Base-by-base conservation (phyloP, 1,284 basidiomycete species). In the Grifola frondosa region DNA sequence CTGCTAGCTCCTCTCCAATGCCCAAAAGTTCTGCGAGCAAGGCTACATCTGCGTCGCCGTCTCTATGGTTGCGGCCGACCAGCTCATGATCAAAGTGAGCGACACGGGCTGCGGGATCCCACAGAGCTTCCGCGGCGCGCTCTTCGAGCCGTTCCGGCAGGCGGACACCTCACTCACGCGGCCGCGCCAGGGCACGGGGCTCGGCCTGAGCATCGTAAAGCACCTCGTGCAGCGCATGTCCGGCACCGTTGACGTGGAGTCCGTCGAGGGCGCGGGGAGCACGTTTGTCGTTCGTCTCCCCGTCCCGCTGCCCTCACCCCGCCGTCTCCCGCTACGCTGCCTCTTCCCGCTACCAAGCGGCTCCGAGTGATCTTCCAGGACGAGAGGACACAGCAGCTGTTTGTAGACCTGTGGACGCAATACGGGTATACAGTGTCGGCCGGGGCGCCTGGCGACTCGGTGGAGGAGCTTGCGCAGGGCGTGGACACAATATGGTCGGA, bases 61-160 rank as follows among this genome's bases (percentile, higher is more conserved):
- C 6, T 48, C 42, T n/a, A 57, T 60, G 58, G 46, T 50, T 16
- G 39, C 30, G 9, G 37, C 52, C 7, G 45, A 33, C 6, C 53
- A 60, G 37, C 52, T 63, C 25, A 39, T 53, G 17, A 52, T 62
- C 40, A 35, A 50, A 36, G 59, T 64, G 29, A 48, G 48, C 37
- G 62, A 64, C 46, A 60, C 59, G 9, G 62, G 62, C 11, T 60
- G 58, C 38, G 62, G 62, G 6, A 64, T 64, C 19, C 62, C 62
- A 22, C 48, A 55, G 34, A 58, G 51, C 30, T 63, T 63, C 35
- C 61, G 58, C 22, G 45, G 44, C n/a, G 53, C 56, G 3, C 54
- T 63, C 24, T 64, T 62, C 40, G 53, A 61, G 49, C 62, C 62
- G 1, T 64, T 61, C 43, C 54, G 58, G 2, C 62, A 62, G 48